These are phyloP conservation scores for Sistotremastrum niveocremeum DNA, from an alignment of 768 basidiomycete species.

Conservation along the genomic window DNA sequence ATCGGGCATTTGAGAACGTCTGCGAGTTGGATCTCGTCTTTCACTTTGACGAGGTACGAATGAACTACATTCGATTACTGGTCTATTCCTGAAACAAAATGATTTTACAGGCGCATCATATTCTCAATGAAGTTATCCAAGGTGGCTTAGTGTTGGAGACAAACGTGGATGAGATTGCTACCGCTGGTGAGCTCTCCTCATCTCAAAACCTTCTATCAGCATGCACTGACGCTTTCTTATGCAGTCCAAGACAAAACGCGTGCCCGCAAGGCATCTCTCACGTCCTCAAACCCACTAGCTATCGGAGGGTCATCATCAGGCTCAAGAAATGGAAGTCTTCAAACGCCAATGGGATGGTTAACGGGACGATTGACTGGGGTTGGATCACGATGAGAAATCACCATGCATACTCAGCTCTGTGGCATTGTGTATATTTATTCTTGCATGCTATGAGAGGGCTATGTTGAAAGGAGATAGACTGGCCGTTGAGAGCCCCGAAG, in stretches of 20 bases:
- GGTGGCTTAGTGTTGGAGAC: constrained; percentile 95
- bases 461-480: no score
- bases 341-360: constrained; percentile 69
- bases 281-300: constrained; percentile 72
- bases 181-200: constrained; percentile 35
- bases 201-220: not conserved
- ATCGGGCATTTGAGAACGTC: constrained; percentile 94
- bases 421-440: no score
- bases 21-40: constrained; percentile 98
- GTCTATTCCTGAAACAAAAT: not conserved
- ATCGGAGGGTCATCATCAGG: constrained; percentile 46
- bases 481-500: no score
- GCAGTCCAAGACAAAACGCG: constrained; percentile 59
- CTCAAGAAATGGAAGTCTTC: constrained; percentile 44
- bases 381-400: constrained; percentile 27
- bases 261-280: constrained; percentile 63
- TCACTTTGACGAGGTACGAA: constrained; percentile 87
- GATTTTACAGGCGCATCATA: constrained; percentile 68
- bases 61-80: not conserved
- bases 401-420: no score
- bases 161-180: constrained; percentile 74
- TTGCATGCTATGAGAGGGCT: no score
- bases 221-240: constrained; percentile 4
- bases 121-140: constrained; percentile 91
- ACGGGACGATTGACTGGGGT: constrained; percentile 61